A percentile compares a stretch with the other conserved stretches of the same genome.
phyloP scores from a whole-genome alignment of 192 early-diverging fungal species.

The Chytriomyces confervae region DNA sequence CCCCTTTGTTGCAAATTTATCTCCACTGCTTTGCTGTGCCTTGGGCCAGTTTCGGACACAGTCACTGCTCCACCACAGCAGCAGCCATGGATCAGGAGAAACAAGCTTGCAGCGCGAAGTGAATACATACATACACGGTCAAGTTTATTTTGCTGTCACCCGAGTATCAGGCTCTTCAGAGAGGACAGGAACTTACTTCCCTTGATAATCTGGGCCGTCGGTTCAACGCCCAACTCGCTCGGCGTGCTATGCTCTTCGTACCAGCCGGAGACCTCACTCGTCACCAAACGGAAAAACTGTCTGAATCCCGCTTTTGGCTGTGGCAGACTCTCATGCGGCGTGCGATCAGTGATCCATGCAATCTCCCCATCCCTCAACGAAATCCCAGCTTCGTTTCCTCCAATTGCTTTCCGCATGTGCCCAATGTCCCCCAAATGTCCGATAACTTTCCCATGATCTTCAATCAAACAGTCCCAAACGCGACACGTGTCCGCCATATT shows the following conservation, averaged over 20 bases:
- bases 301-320: conserved; percentile 7
- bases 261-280: background rate
- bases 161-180: no score
- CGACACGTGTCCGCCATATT: background rate
- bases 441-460: background rate
- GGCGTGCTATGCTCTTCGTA: background rate
- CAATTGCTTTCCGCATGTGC: conserved; percentile 1
- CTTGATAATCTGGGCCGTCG: background rate
- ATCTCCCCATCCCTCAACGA: background rate
- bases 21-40: no score
- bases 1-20: no score
- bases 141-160: no score
- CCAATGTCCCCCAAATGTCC: conserved; percentile 3
- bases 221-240: background rate
- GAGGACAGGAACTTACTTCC: background rate
- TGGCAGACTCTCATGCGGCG: conserved; percentile 17
- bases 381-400: background rate
- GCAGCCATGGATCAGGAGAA: no score
- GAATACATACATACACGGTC: no score
- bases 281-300: conserved; percentile 11
- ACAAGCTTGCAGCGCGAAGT: no score
- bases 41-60: no score
- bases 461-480: background rate
- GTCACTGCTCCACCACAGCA: no score
- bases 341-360: conserved; percentile 17